Conservation (phyloP, 2,329 filamentous ascomycete genomes). For the Juglanconis sp. region DNA sequence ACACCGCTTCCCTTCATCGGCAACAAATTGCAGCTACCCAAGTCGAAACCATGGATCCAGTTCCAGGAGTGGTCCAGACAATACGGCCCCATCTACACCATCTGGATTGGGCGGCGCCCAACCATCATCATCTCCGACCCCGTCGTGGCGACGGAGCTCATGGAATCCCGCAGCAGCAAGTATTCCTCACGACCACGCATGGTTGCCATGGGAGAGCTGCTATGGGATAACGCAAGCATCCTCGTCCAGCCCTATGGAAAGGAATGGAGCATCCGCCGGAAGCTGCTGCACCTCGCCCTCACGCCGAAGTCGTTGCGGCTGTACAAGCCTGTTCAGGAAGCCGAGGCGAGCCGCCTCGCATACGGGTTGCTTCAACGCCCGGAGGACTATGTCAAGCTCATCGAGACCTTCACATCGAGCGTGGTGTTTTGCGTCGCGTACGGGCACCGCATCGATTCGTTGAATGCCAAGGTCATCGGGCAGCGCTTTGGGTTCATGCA, state of each 20-base stretch:
- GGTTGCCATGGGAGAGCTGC: slow-evolving; percentile 22
- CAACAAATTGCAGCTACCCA: slow-evolving; percentile 31
- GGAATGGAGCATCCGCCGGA: slow-evolving; percentile 41
- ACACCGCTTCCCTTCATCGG: slow-evolving; percentile 43
- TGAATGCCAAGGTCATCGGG: slow-evolving; percentile 43
- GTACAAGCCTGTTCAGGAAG: slow-evolving; percentile 47
- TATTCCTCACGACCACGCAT: slow-evolving; percentile 23
- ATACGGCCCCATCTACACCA: slow-evolving; percentile 45
- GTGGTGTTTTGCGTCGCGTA: slow-evolving; percentile 50
- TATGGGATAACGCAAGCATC: slow-evolving; percentile 39
- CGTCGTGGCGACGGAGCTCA: slow-evolving; percentile 38
- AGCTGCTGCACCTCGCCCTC: slow-evolving; percentile 40
- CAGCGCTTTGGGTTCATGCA: slow-evolving; percentile 47
- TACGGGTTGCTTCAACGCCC: slow-evolving; percentile 37
- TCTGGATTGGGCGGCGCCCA: slow-evolving; percentile 44
- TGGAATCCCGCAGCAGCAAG: slow-evolving; percentile 43
- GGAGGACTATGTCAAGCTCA: slow-evolving; percentile 39
- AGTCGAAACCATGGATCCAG: slow-evolving; percentile 31
- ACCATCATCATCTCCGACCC: slow-evolving; percentile 43
- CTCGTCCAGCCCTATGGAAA: slow-evolving; percentile 48
- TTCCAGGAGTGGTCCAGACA: slow-evolving; percentile 41
- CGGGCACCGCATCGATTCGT: slow-evolving; percentile 46
- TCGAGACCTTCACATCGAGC: slow-evolving; percentile 46
- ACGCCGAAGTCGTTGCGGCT: slow-evolving; percentile 39
- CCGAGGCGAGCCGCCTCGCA: slow-evolving; percentile 44